phyloP scores from a whole-genome alignment of 306 rosid genomes.

The Corylus avellana region DNA sequence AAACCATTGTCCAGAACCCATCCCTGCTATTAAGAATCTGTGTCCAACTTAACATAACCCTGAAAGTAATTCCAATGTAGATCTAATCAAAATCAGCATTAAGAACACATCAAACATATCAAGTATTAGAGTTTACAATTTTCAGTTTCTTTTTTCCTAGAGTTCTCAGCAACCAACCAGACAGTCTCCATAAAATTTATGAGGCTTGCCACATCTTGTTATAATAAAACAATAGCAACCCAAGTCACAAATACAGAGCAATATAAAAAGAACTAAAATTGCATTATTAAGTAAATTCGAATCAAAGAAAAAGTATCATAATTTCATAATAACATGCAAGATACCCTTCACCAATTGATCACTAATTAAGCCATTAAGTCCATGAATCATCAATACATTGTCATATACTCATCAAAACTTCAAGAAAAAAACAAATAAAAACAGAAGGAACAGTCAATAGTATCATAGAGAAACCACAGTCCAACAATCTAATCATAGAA shows the following conservation, averaged over 20 bases:
- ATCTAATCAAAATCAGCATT: slow-evolving; percentile 33
- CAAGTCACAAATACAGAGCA: neutral
- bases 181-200: neutral
- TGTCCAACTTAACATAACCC: slow-evolving; percentile 47
- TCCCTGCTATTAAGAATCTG: slow-evolving; percentile 34
- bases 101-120: slow-evolving; percentile 17
- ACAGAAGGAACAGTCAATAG: neutral
- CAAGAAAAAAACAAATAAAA: neutral
- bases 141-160: neutral
- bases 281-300: neutral
- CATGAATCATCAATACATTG: neutral
- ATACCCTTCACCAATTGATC: neutral
- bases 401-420: neutral
- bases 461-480: neutral
- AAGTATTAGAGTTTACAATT: slow-evolving; percentile 7
- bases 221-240: slow-evolving; percentile 11
- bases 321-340: neutral
- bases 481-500: neutral
- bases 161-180: slow-evolving; percentile 10
- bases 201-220: neutral
- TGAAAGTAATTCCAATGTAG: slow-evolving; percentile 24
- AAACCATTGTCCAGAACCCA: slow-evolving; percentile 97
- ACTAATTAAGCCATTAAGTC: neutral
- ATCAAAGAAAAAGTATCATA: neutral
- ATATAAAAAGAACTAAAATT: neutral